A percentile compares a stretch with the other conserved stretches of the same genome.
These are phyloP conservation scores for Penicilliopsis zonata DNA, from an alignment of 495 filamentous ascomycete genomes.

Conservation along the genomic window DNA sequence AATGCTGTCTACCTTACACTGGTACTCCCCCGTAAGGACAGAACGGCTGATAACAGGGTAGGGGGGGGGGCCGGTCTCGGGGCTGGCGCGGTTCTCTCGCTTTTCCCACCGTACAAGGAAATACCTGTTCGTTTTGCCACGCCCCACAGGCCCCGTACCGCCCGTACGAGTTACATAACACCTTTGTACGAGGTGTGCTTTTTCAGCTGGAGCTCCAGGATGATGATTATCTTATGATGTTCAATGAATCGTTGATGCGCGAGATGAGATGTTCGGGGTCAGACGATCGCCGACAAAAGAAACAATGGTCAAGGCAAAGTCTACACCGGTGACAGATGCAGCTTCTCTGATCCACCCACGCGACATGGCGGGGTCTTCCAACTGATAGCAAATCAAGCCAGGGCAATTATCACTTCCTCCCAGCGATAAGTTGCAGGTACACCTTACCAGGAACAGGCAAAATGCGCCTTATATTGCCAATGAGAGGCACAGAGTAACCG, in stretches of 20 bases:
- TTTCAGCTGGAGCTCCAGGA: too few species aligned
- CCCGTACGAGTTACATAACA: neutral
- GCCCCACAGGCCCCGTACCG: neutral
- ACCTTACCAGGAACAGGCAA: slow-evolving; percentile 1
- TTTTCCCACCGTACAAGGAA: slow-evolving; percentile 13
- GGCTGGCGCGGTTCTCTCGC: slow-evolving; percentile 9
- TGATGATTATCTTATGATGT: too few species aligned
- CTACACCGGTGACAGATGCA: too few species aligned
- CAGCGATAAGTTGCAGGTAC: slow-evolving; percentile 6
- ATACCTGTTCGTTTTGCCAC: slow-evolving; percentile 6
- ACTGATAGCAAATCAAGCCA: slow-evolving; percentile 11
- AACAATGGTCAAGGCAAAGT: too few species aligned
- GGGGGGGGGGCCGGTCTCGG: slow-evolving; percentile 28
- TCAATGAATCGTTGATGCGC: too few species aligned
- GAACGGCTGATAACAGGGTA: too few species aligned
- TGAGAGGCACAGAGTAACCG: too few species aligned
- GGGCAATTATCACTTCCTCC: slow-evolving; percentile 2
- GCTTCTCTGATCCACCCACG: too few species aligned
- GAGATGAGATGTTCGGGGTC: too few species aligned
- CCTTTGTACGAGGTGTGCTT: neutral
- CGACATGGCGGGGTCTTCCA: neutral
- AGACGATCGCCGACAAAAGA: too few species aligned
- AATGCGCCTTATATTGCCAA: slow-evolving; percentile 2
- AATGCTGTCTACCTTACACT: too few species aligned
- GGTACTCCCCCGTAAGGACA: too few species aligned